Percentiles rank a stretch among this genome's conserved stretches.
Evolutionary conservation across 306 rosid species (phyloP).

Genomic region (Vachellia collinsii): DNA sequence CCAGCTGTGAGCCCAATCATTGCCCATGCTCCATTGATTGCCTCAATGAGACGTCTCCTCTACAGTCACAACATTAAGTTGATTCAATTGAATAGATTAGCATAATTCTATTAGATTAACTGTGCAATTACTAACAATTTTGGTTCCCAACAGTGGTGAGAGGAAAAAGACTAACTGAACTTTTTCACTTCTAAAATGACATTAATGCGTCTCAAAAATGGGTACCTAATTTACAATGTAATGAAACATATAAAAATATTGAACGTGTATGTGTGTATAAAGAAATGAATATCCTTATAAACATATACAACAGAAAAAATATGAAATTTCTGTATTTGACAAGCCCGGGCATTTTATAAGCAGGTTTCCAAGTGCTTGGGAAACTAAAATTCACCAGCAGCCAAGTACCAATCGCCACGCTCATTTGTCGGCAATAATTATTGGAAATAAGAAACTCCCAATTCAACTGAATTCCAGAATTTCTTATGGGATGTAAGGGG

Average conservation of each 20-base stretch:
- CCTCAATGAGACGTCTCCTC: conserved; percentile 87
- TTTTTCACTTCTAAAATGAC: conserved; percentile 21
- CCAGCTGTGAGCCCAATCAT: conserved; percentile 93
- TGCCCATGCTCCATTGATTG: conserved; percentile 97
- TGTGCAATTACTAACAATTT: conserved; percentile 2
- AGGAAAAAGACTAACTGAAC: conserved; percentile 9
- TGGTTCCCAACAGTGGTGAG: background rate
- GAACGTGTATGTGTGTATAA: background rate
- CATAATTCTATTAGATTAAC: conserved; percentile 25
- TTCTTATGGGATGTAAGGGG: background rate
- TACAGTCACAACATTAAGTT: conserved; percentile 46
- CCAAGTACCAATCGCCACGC: background rate
- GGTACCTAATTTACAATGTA: background rate
- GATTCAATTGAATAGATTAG: conserved; percentile 29
- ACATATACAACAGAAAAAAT: background rate
- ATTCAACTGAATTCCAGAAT: conserved; percentile 1
- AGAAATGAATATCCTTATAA: background rate
- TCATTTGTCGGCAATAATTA: background rate
- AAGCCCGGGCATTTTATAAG: background rate
- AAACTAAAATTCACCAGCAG: background rate
- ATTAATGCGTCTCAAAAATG: background rate
- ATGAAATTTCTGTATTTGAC: background rate
- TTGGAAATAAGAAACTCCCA: background rate
- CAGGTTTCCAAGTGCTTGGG: background rate
- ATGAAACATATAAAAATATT: background rate